These are phyloP conservation scores for Tricholoma matsutake DNA, from an alignment of 768 basidiomycete genomes.

Conservation along the genomic window DNA sequence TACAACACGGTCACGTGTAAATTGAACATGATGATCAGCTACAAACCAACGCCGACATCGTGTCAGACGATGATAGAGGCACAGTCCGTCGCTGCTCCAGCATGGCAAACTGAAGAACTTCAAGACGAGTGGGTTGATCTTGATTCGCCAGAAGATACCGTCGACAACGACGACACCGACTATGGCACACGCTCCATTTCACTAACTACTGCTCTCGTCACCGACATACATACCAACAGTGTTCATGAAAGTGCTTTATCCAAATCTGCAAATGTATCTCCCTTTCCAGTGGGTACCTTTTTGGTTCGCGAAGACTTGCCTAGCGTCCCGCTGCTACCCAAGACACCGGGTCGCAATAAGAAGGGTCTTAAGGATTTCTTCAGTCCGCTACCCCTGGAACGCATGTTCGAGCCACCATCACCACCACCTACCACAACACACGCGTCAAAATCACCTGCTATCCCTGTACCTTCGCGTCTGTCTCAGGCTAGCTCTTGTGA, in stretches of 20 bases:
- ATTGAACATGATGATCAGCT: slow-evolving; percentile 10
- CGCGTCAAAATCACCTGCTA: slow-evolving; percentile 12
- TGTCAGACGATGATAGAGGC: slow-evolving; percentile 30
- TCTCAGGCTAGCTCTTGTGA: slow-evolving; percentile 10
- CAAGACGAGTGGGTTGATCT: slow-evolving; percentile 89
- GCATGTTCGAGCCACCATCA: slow-evolving; percentile 93
- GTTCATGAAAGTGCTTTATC: slow-evolving; percentile 29
- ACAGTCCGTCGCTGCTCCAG: slow-evolving; percentile 38
- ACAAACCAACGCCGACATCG: slow-evolving; percentile 10
- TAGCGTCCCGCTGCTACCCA: slow-evolving; percentile 52
- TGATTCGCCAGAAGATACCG: slow-evolving; percentile 38
- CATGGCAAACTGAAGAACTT: slow-evolving; percentile 87
- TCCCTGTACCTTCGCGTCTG: slow-evolving; percentile 5
- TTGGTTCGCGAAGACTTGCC: slow-evolving; percentile 69
- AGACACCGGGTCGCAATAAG: slow-evolving; percentile 61
- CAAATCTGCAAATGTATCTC: slow-evolving; percentile 26
- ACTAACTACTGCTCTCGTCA: slow-evolving; percentile 54
- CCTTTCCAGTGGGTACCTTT: slow-evolving; percentile 60
- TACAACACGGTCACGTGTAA: slow-evolving; percentile 22
- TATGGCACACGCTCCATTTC: slow-evolving; percentile 58
- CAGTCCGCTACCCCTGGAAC: slow-evolving; percentile 81
- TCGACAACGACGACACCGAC: slow-evolving; percentile 36
- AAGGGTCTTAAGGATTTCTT: slow-evolving; percentile 79
- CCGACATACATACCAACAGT: slow-evolving; percentile 47
- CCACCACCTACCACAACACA: slow-evolving; percentile 45